Evolutionary conservation across 257 asterid species (phyloP), one percentile per base, ranked within the genome.

Genomic region (Orobanche coerulescens): DNA sequence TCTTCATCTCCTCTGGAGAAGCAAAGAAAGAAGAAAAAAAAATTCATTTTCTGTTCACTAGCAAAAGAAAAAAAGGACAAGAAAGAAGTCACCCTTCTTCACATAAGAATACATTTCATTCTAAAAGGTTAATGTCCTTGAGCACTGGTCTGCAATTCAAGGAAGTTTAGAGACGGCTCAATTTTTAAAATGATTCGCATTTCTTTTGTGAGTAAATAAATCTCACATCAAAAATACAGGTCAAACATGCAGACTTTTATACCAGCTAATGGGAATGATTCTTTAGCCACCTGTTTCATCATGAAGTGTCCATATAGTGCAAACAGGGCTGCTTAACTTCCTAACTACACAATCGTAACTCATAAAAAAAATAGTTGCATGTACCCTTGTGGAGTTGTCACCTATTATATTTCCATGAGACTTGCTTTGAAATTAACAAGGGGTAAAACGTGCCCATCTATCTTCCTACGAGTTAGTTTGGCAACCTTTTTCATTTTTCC

Each of bases 1-100:
- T 88, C 90, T 68, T 88, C 94, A 22, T 84, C 79, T 66, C 92
- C 97, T 49, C 53, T 47, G 53, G 24, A 47, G 13, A 95, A 81
- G 82, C n/a, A 73, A 71, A 44, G 15, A 50, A 46, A 52, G 5
- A 33, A n/a, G 4, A 46, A 43, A 24, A n/a, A 57, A n/a, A 24
- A 14, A 49, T 14, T 0, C 12, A 13, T n/a, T n/a, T n/a, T n/a
- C n/a, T n/a, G n/a, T n/a, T n/a, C n/a, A n/a, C n/a, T n/a, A n/a
- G n/a, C n/a, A n/a, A n/a, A n/a, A 51, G 18, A 56, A 5, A 12
- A 22, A 24, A 11, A 16, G 39, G 42, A 24, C 20, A 43, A 18
- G 39, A 70, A 15, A 25, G 20, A 40, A 56, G 46, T 37, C 19
- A 26, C 8, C 28, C 13, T 28, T 19, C 16, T 40, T 16, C 6